Conservation (phyloP, 225 moss, liverwort and hornwort genomes). For the Bryum argenteum region DNA sequence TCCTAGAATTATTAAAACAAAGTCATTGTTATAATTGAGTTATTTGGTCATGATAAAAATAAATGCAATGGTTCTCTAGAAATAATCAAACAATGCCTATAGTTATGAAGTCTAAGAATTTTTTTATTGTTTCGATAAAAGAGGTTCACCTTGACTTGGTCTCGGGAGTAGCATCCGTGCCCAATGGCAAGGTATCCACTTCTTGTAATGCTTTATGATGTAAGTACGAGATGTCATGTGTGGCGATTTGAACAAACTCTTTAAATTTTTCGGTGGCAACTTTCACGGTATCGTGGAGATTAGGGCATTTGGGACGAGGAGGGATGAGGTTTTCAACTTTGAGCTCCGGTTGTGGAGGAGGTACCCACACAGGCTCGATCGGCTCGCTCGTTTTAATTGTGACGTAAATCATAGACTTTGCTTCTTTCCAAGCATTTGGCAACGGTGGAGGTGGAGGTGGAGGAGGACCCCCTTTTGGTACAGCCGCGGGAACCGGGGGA, state of each 20-base stretch:
- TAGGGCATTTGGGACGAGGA: constrained; percentile 54
- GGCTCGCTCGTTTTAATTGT: constrained; percentile 55
- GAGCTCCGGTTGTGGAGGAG: constrained; percentile 63
- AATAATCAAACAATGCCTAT: too few relatives aligned
- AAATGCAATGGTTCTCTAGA: too few relatives aligned
- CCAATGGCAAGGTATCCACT: background rate
- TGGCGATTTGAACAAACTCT: constrained; percentile 64
- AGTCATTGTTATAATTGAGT: too few relatives aligned
- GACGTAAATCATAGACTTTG: constrained; percentile 46
- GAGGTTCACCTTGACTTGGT: constrained; percentile 41
- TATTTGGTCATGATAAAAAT: too few relatives aligned
- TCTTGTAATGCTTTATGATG: constrained; percentile 54
- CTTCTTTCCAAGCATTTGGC: constrained; percentile 76
- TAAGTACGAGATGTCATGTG: constrained; percentile 60
- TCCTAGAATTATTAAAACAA: constrained; percentile 30
- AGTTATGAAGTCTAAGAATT: background rate
- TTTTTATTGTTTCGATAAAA: background rate
- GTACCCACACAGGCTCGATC: constrained; percentile 58
- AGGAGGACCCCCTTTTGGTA: constrained; percentile 35
- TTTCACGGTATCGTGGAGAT: constrained; percentile 55
- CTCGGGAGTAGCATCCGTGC: background rate
- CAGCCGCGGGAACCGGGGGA: background rate
- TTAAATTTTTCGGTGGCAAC: constrained; percentile 59
- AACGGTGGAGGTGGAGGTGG: background rate
- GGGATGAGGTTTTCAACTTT: constrained; percentile 66